Percentiles rank a stretch among this genome's conserved stretches.
phyloP scores from a whole-genome alignment of 2,329 filamentous ascomycete species.

The Colletotrichum sp. region DNA sequence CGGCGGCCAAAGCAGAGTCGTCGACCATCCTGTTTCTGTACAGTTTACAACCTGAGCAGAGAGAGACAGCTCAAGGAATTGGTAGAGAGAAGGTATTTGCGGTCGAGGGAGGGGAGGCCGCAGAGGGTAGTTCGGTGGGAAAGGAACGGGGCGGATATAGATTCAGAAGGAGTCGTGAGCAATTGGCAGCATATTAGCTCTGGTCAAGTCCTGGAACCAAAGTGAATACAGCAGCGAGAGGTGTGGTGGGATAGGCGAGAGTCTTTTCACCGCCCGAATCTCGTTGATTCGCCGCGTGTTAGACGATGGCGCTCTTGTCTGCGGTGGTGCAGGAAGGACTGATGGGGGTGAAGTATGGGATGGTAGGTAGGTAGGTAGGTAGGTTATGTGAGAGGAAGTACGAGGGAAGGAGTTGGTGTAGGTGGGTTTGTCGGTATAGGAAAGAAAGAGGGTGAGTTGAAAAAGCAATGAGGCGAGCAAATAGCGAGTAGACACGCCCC shows the following conservation, averaged over 20 bases:
- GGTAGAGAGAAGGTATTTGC: neutral
- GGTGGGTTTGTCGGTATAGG: slow-evolving; percentile 2
- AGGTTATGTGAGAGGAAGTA: neutral
- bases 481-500: slow-evolving; percentile 20
- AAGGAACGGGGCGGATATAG: slow-evolving; percentile 9
- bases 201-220: slow-evolving; percentile 17
- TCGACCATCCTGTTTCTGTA: slow-evolving; percentile 50
- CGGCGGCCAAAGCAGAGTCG: slow-evolving; percentile 59
- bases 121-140: neutral
- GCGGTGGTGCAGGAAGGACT: neutral
- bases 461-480: slow-evolving; percentile 13
- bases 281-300: slow-evolving; percentile 5
- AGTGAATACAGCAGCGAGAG: slow-evolving; percentile 7
- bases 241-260: neutral
- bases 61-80: neutral
- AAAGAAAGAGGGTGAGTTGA: neutral
- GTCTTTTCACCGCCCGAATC: slow-evolving; percentile 13
- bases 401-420: neutral
- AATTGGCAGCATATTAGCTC: slow-evolving; percentile 21
- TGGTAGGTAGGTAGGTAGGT: neutral
- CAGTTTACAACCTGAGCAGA: neutral
- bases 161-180: slow-evolving; percentile 16
- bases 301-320: neutral
- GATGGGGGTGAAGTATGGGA: neutral
- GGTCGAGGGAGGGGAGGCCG: neutral